Evolutionary conservation across 371 early-diverging fungal genomes (phyloP).

Genomic region (Lichtheimia hyalospora): DNA sequence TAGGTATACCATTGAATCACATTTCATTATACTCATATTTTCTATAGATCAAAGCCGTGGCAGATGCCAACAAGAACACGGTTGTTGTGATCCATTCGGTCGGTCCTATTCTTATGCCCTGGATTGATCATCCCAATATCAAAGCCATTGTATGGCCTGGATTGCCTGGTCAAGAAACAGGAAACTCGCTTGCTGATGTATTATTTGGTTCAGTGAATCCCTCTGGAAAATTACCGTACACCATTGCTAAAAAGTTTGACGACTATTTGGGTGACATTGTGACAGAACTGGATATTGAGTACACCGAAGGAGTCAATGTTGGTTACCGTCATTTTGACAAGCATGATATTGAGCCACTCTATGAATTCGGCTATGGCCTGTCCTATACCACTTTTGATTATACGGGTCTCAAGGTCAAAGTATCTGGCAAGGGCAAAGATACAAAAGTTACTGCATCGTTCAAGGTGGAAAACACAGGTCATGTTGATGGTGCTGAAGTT

Average conservation of each 20-base stretch:
- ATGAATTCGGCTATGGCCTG: constrained; percentile 64
- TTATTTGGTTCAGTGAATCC: constrained; percentile 67
- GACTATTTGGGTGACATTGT: neutral
- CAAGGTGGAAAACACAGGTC: constrained; percentile 50
- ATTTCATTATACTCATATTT: neutral
- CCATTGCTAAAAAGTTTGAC: constrained; percentile 38
- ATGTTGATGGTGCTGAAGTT: constrained; percentile 56
- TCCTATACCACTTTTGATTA: constrained; percentile 65
- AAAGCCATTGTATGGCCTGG: constrained; percentile 46
- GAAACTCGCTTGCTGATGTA: constrained; percentile 61
- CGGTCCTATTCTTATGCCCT: constrained; percentile 53
- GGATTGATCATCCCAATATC: constrained; percentile 50
- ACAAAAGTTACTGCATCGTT: constrained; percentile 32
- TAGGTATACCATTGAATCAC: constrained; percentile 10
- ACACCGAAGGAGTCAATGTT: constrained; percentile 53
- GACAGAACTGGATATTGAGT: constrained; percentile 23
- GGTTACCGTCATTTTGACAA: constrained; percentile 61
- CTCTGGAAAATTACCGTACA: constrained; percentile 61
- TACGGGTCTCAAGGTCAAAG: constrained; percentile 20
- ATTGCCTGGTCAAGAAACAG: constrained; percentile 62
- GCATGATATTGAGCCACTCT: constrained; percentile 48
- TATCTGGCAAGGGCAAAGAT: neutral
- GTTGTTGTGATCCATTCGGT: constrained; percentile 54
- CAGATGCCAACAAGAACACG: constrained; percentile 39
- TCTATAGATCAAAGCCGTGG: constrained; percentile 42